Base-by-base conservation (phyloP, 2,329 filamentous ascomycete genomes). In the Nannizziopsis arthrosporioides region DNA sequence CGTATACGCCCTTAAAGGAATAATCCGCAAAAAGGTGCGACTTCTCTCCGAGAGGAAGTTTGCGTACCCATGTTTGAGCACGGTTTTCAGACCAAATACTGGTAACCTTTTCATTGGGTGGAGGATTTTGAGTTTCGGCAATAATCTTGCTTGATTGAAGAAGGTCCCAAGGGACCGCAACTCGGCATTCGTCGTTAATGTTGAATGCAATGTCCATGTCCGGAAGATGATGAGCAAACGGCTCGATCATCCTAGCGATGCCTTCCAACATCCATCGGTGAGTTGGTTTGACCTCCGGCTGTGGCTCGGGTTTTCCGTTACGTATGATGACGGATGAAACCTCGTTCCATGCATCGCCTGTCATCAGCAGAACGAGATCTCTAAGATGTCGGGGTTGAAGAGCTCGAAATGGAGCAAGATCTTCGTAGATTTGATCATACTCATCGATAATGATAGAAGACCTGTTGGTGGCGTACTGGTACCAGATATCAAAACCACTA, bases 191-290 rank as follows among this genome's bases (percentile, higher is more conserved):
- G 53, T 80, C 76, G 51, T 80, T 77, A n/a, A 80, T 57, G 51
- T 81, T 81, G 62, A 81, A 74, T 0, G 73, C 76, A 34, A 81
- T 59, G 55, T 80, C 77, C 77, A 81, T 81, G 51, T 81, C 77
- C 0, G 78, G 78, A 27, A 81, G 66, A 54, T 70, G 67, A 48
- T 74, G 58, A 1, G 68, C 67, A 54, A 80, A 78, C 1, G 69
- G 66, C 32, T 69, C 65, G 30, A 81, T 75, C 66, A 81, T 76
- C 5, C 65, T 56, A 1, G 70, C 63, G 1, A 75, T 66, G 18
- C 75, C 75, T 30, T 75, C 69, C 7, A 80, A 65, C 72, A 79
- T 76, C 75, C 76, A 78, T 14, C 68, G 66, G 59, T 80, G 75
- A 3, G 76, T 76, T 1, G 71, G 71, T 46, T 70, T 65, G 8